Evolutionary conservation across 805 yeast genomes (phyloP).

Genomic region (fission yeast (Schizosaccharomyces pombe)): DNA sequence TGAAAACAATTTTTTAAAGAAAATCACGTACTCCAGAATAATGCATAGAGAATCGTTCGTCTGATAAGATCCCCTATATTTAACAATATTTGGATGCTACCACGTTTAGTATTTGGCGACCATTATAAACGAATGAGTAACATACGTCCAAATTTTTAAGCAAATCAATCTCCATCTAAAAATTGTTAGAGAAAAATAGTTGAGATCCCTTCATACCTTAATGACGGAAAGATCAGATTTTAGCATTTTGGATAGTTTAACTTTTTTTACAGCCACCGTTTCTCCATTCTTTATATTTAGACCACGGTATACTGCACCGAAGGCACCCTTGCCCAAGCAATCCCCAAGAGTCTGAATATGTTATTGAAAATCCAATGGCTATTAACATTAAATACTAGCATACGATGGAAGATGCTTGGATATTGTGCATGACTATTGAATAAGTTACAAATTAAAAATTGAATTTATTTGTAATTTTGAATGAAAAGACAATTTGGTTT

Average conservation of each 20-base stretch:
- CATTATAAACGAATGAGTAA: background rate
- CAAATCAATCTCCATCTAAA: constrained; percentile 46
- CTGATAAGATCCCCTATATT: constrained; percentile 43
- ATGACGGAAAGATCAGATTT: constrained; percentile 15
- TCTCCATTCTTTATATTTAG: constrained; percentile 39
- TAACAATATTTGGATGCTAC: constrained; percentile 38
- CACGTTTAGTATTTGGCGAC: background rate
- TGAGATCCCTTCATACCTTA: constrained; percentile 13
- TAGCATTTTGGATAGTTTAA: constrained; percentile 24
- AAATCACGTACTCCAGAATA: constrained; percentile 30
- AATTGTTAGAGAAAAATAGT: constrained; percentile 8
- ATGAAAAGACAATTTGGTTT: too few species aligned
- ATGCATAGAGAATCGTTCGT: constrained; percentile 30
- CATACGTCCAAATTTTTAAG: constrained; percentile 29
- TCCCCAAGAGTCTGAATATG: constrained; percentile 21
- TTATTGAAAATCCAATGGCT: background rate
- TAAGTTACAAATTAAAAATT: too few species aligned
- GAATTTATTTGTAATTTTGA: too few species aligned
- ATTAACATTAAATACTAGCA: background rate
- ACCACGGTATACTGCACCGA: constrained; percentile 66
- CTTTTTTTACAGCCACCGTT: constrained; percentile 60
- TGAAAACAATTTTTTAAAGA: background rate
- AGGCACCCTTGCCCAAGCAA: constrained; percentile 74
- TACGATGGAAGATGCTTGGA: background rate
- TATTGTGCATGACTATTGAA: background rate